These are phyloP conservation scores for Cunninghamia lanceolata DNA, from an alignment of 75 land plant species.

Conservation along the genomic window DNA sequence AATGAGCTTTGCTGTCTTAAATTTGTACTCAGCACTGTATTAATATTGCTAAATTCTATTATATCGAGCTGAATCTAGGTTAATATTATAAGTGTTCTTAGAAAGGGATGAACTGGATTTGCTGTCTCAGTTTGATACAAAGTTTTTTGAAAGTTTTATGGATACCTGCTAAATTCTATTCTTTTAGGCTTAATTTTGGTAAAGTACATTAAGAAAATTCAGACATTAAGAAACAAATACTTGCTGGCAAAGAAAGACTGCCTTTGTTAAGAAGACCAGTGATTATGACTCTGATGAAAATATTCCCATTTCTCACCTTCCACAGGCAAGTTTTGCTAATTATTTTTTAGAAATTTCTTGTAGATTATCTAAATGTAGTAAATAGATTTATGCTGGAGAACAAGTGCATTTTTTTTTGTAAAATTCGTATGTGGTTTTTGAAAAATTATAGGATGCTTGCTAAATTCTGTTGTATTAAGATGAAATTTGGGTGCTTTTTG, in stretches of 20 bases:
- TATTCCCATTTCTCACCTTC: constrained; percentile 16
- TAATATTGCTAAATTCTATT: no score
- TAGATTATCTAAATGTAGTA: neutral
- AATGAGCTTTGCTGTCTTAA: no score
- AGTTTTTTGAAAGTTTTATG: no score
- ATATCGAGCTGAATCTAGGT: neutral
- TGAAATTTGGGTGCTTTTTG: no score
- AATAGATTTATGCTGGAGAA: neutral
- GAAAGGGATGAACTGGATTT: neutral
- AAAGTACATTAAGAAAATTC: no score
- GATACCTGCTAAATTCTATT: neutral
- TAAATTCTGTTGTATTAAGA: no score
- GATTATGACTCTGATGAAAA: constrained; percentile 46
- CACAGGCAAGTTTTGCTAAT: constrained; percentile 24
- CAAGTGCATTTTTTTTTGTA: neutral
- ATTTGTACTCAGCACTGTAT: no score
- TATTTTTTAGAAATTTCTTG: neutral
- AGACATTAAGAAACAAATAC: neutral
- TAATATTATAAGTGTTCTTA: neutral
- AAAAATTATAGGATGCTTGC: neutral
- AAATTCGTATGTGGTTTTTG: neutral
- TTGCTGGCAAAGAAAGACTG: neutral
- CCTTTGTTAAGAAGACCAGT: constrained; percentile 22
- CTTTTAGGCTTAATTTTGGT: neutral
- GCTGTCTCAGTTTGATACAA: neutral